A percentile compares a stretch with the other conserved stretches of the same genome.
Conservation (phyloP, 1,284 basidiomycete species). For the Sparassis latifolia region DNA sequence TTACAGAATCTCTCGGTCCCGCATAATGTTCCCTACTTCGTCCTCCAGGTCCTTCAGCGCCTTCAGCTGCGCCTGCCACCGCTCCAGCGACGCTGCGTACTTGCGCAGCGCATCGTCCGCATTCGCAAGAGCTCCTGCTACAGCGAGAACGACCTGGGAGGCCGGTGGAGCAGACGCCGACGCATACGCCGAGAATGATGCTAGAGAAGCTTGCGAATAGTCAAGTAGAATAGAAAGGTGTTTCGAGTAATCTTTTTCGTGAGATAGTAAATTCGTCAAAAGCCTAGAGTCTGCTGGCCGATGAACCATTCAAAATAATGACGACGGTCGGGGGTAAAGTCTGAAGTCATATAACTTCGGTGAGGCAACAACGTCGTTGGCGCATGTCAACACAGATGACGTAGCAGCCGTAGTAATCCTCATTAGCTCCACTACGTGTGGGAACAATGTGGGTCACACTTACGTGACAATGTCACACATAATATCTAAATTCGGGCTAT, state of each 20-base stretch:
- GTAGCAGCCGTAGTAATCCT: too few relatives aligned
- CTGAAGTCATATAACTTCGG: too few relatives aligned
- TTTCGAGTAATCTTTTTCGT: slow-evolving; percentile 68
- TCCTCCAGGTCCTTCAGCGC: slow-evolving; percentile 51
- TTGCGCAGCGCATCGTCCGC: slow-evolving; percentile 62
- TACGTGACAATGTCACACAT: too few relatives aligned
- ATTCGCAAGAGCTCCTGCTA: slow-evolving; percentile 51
- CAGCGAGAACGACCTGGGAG: slow-evolving; percentile 49
- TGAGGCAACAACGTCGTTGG: too few relatives aligned
- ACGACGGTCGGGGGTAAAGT: too few relatives aligned
- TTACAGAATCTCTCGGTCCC: slow-evolving; percentile 75
- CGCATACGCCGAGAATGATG: slow-evolving; percentile 68
- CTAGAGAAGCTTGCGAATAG: slow-evolving; percentile 52
- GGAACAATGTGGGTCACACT: too few relatives aligned
- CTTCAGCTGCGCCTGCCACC: slow-evolving; percentile 58
- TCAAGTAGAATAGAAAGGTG: slow-evolving; percentile 50
- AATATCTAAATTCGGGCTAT: too few relatives aligned
- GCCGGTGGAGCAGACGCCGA: slow-evolving; percentile 53
- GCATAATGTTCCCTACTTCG: slow-evolving; percentile 57
- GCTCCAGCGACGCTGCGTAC: slow-evolving; percentile 54
- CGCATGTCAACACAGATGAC: too few relatives aligned
- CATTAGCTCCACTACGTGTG: too few relatives aligned
- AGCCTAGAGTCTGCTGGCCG: slow-evolving; percentile 66
- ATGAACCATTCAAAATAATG: slow-evolving; percentile 49
- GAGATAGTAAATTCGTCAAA: slow-evolving; percentile 54